Evolutionary conservation across 163 green algal species (phyloP).

Genomic region (Prototheca cutis): DNA sequence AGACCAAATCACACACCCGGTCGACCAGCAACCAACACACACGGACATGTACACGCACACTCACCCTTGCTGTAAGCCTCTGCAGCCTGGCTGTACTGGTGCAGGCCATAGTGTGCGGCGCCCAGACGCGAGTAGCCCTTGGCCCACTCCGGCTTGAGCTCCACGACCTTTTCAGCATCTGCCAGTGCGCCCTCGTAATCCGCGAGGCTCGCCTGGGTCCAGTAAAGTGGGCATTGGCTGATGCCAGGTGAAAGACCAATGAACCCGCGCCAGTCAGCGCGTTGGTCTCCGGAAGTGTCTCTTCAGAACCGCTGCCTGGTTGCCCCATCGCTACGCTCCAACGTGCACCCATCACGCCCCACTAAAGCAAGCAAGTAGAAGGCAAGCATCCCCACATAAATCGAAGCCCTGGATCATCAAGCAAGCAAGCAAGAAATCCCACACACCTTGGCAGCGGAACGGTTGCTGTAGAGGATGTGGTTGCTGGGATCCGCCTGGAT

Average conservation of each 20-base stretch:
- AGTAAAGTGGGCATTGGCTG: too few species aligned
- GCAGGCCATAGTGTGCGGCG: slow-evolving; percentile 68
- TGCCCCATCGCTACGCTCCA: too few species aligned
- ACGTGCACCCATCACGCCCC: too few species aligned
- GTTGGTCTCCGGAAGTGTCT: too few species aligned
- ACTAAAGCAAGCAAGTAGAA: too few species aligned
- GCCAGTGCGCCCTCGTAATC: slow-evolving; percentile 69
- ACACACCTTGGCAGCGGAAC: slow-evolving; percentile 60
- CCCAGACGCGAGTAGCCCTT: slow-evolving; percentile 91
- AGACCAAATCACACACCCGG: too few species aligned
- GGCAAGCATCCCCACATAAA: too few species aligned
- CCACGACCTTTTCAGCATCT: slow-evolving; percentile 78
- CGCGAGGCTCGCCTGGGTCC: slow-evolving; percentile 63
- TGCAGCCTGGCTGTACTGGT: slow-evolving; percentile 59
- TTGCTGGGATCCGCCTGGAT: slow-evolving; percentile 82
- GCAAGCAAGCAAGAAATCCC: too few species aligned
- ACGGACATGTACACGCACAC: not conserved
- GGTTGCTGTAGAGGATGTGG: slow-evolving; percentile 94
- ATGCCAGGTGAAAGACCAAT: too few species aligned
- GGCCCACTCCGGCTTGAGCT: slow-evolving; percentile 82
- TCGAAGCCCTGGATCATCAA: too few species aligned
- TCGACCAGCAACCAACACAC: not conserved
- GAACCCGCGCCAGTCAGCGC: too few species aligned
- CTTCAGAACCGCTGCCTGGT: too few species aligned
- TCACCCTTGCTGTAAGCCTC: slow-evolving; percentile 69